A percentile compares a stretch with the other conserved stretches of the same genome.
Conservation (phyloP, 305 asterid species). For the Galium porrigens region DNA sequence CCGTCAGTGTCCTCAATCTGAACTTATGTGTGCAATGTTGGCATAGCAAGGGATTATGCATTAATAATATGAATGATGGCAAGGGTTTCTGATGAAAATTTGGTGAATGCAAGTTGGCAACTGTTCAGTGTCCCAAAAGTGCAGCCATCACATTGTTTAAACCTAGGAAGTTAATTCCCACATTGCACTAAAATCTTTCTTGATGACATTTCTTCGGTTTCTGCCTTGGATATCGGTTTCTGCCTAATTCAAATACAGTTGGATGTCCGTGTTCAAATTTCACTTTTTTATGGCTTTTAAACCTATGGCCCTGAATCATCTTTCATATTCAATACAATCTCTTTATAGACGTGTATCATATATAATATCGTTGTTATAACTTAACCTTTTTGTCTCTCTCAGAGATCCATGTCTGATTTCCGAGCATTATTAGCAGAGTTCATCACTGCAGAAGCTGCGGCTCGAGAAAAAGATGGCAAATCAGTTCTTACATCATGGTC, state of each 20-base stretch:
- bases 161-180: background rate
- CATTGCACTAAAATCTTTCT: background rate
- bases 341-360: background rate
- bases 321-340: background rate
- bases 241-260: background rate
- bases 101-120: background rate
- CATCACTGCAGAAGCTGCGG: conserved; percentile 48
- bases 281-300: background rate
- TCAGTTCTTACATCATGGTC: conserved; percentile 74
- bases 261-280: background rate
- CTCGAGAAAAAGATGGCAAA: conserved; percentile 65
- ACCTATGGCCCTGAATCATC: background rate
- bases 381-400: background rate
- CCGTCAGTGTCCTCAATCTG: background rate
- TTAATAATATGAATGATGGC: background rate
- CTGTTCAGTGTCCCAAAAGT: too few relatives aligned
- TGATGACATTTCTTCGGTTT: too few relatives aligned
- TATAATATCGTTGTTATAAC: background rate
- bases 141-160: background rate
- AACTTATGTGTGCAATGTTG: background rate
- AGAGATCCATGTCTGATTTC: conserved; percentile 62
- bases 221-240: background rate
- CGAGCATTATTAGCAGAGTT: conserved; percentile 47
- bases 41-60: too few relatives aligned
- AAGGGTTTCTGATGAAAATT: background rate